Evolutionary conservation across 129 eudicot genomes (phyloP), one percentile per base, ranked within the genome.

Genomic region (Silybum marianum): DNA sequence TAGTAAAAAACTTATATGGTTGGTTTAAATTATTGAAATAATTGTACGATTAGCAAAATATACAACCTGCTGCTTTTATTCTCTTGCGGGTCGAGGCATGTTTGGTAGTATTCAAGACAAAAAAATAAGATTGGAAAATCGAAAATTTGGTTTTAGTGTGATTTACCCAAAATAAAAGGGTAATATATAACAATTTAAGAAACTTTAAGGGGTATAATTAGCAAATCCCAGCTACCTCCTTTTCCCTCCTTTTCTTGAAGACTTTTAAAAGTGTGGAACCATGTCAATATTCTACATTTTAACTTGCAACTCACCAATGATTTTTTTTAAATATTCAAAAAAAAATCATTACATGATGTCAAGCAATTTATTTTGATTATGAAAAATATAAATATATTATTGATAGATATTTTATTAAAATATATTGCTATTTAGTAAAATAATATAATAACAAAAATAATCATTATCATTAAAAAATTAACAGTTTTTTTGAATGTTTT

Each of bases 191-290:
- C 69, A 8, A 21, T 9, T 63, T 9, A 63, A 63, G 28, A 65
- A 65, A 65, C 23, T 65, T 21, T 14, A 65, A 65, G 28, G 69
- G 69, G 69, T 9, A 62, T 12, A 7, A 2, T 62, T 21, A 19
- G 28, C 69, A 65, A 22, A 21, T 65, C 30, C 69, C 11, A 63
- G 14, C 26, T 19, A 63, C 69, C 63, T 58, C 66, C n/a, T 65
- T 65, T 65, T 65, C 69, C 69, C 69, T 65, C 69, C 69, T 9
- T 65, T 65, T 65, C 69, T 65, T 65, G 23, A 58, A 58, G 10
- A 65, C 28, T 23, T 65, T 65, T 22, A 19, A 65, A 65, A 65
- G 28, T 65, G 6, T 65, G 30, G 13, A 7, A 14, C 69, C 28
- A 65, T 22, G 69, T 65, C 28, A 60, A 46, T 46, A 11, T 46